Base-by-base conservation (phyloP, 2,329 filamentous ascomycete species). In the Scytalidium sp. region DNA sequence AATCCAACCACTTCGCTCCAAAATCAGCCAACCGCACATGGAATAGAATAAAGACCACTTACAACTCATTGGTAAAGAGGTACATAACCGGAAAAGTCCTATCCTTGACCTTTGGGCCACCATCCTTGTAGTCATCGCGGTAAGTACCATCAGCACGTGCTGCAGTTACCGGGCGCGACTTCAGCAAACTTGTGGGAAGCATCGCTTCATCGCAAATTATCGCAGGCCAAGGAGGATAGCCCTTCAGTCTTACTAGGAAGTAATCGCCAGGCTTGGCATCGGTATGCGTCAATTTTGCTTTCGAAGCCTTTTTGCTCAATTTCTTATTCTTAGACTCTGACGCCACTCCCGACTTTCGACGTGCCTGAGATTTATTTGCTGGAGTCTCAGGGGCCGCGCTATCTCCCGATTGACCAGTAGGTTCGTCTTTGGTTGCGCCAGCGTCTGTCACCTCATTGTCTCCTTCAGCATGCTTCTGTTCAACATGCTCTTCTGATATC, bases 81-180 rank as follows among this genome's bases (percentile, higher is more conserved):
- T 96, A 97, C 93, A 97, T 97, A 64, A 97, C 85, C 4, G 93
- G 90, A 67, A 91, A 97, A 23, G 88, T 91, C 56, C 93, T 83
- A 69, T 97, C 91, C 54, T 85, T 82, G 40, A 81, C 84, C 58
- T 91, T 88, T 75, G 94, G 94, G 61, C 89, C 93, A 53, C 88
- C 92, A 61, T 96, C 91, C 39, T 85, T 83, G 65, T 89, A 97
- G 56, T 93, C 88, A 52, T 91, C 89, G 47, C 89, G 85, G 68
- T 94, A 96, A 39, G 87, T 88, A 50, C 93, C 93, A 69, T 97
- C 93, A 19, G 81, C 73, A 51, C 88, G 84, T 60, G 83, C 84
- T 19, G 93, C 91, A 41, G 90, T 91, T 47, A 96, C 89, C 8
- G 93, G 94, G 53, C 94, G 87, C 42, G 80, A 81, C 62, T 80